Evolutionary conservation across 1,284 basidiomycete genomes (phyloP).

Genomic region (Rhodotorula sp.): DNA sequence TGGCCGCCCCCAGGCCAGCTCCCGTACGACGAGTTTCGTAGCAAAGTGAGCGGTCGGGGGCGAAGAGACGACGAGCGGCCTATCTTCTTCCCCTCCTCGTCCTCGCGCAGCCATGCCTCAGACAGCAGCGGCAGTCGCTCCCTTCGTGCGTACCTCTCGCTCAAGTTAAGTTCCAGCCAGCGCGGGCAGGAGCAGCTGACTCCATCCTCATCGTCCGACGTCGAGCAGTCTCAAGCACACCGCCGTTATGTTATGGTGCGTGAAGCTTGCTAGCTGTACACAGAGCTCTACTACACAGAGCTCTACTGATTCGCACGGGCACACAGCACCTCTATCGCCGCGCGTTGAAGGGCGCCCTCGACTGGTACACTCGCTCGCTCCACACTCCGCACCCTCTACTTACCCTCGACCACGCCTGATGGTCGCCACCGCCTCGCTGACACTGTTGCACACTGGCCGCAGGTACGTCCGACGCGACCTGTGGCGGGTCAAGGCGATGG

Average conservation of each 20-base stretch:
- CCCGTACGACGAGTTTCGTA: too few relatives aligned
- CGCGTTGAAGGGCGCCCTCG: constrained; percentile 45
- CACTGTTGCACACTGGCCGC: neutral
- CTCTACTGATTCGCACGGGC: constrained; percentile 6
- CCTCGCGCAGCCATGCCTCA: constrained; percentile 5
- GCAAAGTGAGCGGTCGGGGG: neutral
- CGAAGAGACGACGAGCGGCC: neutral
- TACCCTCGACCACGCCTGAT: too few relatives aligned
- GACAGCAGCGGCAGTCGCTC: constrained; percentile 31
- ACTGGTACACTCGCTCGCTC: constrained; percentile 39
- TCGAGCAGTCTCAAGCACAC: constrained; percentile 43
- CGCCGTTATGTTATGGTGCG: constrained; percentile 45
- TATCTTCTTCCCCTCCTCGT: neutral
- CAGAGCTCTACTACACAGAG: too few relatives aligned
- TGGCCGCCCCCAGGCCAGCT: too few relatives aligned
- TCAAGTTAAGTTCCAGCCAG: too few relatives aligned
- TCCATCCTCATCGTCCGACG: neutral
- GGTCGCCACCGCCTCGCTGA: neutral
- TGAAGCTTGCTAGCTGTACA: neutral
- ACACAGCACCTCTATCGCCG: constrained; percentile 45
- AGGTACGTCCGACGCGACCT: constrained; percentile 45
- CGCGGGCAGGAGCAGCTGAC: neutral
- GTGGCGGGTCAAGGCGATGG: constrained; percentile 46
- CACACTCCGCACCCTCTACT: neutral
- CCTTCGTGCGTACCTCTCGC: constrained; percentile 22